These are phyloP conservation scores for Globisporangium middletonii DNA, from an alignment of 352 stramenopile genomes.

Conservation along the genomic window DNA sequence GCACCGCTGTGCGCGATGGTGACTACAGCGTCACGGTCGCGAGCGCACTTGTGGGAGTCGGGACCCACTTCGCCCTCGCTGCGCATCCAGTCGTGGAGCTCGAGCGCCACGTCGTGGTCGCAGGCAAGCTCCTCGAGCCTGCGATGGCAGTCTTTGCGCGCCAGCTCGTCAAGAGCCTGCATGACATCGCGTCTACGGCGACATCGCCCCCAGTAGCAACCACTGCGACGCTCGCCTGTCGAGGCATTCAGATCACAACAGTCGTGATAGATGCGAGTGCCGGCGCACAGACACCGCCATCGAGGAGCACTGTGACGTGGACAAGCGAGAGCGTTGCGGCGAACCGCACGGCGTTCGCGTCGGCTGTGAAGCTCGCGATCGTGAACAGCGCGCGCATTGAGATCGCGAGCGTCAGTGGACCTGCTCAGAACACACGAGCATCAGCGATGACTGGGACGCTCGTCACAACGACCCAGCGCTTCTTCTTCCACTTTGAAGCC, in stretches of 20 bases:
- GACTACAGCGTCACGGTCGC: conserved; percentile 18
- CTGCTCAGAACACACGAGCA: background rate
- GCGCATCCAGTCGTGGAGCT: conserved; percentile 12
- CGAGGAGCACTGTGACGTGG: conserved; percentile 8
- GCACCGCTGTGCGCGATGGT: conserved; percentile 13
- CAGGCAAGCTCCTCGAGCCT: conserved; percentile 29
- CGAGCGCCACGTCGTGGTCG: conserved; percentile 36
- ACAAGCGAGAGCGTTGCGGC: conserved; percentile 17
- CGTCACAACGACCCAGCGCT: conserved; percentile 15
- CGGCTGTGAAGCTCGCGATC: conserved; percentile 39
- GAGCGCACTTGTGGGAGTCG: conserved; percentile 21
- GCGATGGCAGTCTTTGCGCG: conserved; percentile 45
- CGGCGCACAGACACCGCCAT: too few relatives aligned
- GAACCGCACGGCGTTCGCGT: conserved; percentile 35
- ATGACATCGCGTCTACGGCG: conserved; percentile 15
- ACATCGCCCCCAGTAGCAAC: conserved; percentile 3
- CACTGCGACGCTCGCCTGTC: background rate
- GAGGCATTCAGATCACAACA: conserved; percentile 16
- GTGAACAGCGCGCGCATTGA: conserved; percentile 24
- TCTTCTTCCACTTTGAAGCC: conserved; percentile 41
- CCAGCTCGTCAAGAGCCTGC: conserved; percentile 35
- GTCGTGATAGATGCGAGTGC: background rate
- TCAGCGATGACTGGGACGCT: background rate
- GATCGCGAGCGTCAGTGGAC: conserved; percentile 18
- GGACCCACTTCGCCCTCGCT: conserved; percentile 10